Base-by-base conservation (phyloP, 2,329 filamentous ascomycete species). In the Mycosphaerella arachidis region DNA sequence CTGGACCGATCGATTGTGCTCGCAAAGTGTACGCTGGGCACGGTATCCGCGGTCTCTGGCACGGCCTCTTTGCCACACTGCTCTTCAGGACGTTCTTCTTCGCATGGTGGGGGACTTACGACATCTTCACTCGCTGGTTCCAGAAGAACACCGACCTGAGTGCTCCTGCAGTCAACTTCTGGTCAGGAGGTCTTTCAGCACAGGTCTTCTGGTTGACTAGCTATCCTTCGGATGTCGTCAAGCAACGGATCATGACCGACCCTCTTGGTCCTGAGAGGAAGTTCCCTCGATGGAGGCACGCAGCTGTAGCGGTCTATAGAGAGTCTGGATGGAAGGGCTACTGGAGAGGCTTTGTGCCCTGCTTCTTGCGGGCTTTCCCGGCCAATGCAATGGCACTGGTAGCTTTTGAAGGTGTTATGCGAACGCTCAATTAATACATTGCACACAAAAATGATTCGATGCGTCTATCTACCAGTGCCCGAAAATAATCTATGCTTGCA, bases 31-130 rank as follows among this genome's bases (percentile, higher is more conserved):
- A 81, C 53, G 72, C 73, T 29, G 70, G 73, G 54, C 91, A 97
- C 73, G 93, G 94, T 50, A 69, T 97, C 2, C 72, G 76, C 24
- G 94, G 93, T 37, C 75, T 99, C 7, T 99, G 93, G 75, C 92
- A 91, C 72, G 94, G 94, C 0, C 82, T 99, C 12, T 80, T 77
- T 40, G 90, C 94, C 1, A 97, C 94, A 0, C 79, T 97, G 53
- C 76, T 97, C 52, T 97, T 97, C 79, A 85, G 94, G 18, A 86
- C 86, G 13, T 96, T 93, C 78, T 99, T 99, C 81, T 97, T 96
- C 82, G 94, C 88, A 79, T 97, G 92, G 92, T 99, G 94, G 94
- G 87, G 87, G n/a, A 89, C 86, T 40, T 99, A 99, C 78, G 93
- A 97, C 70, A 68, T 96, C 31, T 83, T 97, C 67, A 90, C 90